Percentiles rank a stretch among this genome's conserved stretches.
Evolutionary conservation across 805 yeast genomes (phyloP).

Genomic region (Suhomyces prunicola): DNA sequence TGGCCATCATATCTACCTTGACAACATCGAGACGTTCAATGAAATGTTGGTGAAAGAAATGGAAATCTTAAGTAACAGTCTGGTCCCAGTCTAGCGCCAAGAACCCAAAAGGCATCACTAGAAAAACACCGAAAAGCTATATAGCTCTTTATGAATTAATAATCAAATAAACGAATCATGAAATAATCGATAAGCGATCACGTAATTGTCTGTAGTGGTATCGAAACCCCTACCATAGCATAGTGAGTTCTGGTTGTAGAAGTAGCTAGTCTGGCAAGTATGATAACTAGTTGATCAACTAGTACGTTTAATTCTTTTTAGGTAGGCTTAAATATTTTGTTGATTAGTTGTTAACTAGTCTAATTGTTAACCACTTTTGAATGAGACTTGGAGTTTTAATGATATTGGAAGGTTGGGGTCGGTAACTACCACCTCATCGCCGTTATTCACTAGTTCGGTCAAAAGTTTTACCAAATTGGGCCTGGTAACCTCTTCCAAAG

Average conservation of each 20-base stretch:
- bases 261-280: no score
- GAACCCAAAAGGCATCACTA: no score
- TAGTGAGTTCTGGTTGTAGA: no score
- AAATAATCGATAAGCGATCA: no score
- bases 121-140: background rate
- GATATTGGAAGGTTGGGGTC: slow-evolving; percentile 52
- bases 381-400: slow-evolving; percentile 12
- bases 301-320: no score
- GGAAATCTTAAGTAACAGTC: slow-evolving; percentile 20
- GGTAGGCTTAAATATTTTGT: no score
- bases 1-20: slow-evolving; percentile 81
- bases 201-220: no score
- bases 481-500: slow-evolving; percentile 44
- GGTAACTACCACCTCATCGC: slow-evolving; percentile 52
- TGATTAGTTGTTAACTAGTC: no score
- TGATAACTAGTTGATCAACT: no score
- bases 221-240: no score
- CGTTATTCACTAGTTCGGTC: slow-evolving; percentile 33
- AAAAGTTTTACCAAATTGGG: slow-evolving; percentile 39
- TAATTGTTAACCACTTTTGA: no score
- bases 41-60: slow-evolving; percentile 49
- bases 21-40: slow-evolving; percentile 57
- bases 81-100: no score
- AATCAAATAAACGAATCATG: background rate
- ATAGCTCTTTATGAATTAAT: background rate